Percentiles rank a stretch among this genome's conserved stretches.
phyloP scores from a whole-genome alignment of 1,284 basidiomycete species.

The Fomitopsis pinicola region DNA sequence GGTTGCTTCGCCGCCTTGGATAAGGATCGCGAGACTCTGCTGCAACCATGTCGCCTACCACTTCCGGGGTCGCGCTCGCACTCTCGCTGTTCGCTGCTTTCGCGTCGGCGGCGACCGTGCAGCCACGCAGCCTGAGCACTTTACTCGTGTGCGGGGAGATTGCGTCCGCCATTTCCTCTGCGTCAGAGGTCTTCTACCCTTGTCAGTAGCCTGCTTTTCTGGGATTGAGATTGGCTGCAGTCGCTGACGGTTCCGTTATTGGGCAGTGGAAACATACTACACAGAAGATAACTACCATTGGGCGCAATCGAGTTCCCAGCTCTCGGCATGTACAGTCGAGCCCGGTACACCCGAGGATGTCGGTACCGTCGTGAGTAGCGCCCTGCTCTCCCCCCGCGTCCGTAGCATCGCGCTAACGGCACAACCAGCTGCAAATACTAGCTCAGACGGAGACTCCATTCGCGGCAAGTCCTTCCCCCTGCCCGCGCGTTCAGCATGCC shows the following conservation, averaged over 20 bases:
- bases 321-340: slow-evolving; percentile 20
- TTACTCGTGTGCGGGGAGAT: not conserved
- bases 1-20: not conserved
- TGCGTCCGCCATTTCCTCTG: not conserved
- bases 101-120: not conserved
- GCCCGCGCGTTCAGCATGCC: slow-evolving; percentile 12
- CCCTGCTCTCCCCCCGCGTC: slow-evolving; percentile 14
- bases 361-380: slow-evolving; percentile 20
- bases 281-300: slow-evolving; percentile 25
- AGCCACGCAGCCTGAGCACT: not conserved
- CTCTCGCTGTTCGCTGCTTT: not conserved
- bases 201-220: not conserved
- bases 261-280: slow-evolving; percentile 29
- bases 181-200: not conserved
- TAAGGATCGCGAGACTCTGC: not conserved
- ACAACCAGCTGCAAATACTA: slow-evolving; percentile 42
- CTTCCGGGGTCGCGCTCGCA: not conserved
- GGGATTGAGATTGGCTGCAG: slow-evolving; percentile 3
- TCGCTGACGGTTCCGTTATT: slow-evolving; percentile 32
- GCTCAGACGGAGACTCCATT: slow-evolving; percentile 33
- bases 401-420: not conserved
- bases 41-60: not conserved
- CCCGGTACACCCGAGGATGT: slow-evolving; percentile 25
- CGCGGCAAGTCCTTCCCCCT: slow-evolving; percentile 23
- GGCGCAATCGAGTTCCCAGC: slow-evolving; percentile 22